These are phyloP conservation scores for Aspergillus nomiae DNA, from an alignment of 2,329 filamentous ascomycete species.

Conservation along the genomic window DNA sequence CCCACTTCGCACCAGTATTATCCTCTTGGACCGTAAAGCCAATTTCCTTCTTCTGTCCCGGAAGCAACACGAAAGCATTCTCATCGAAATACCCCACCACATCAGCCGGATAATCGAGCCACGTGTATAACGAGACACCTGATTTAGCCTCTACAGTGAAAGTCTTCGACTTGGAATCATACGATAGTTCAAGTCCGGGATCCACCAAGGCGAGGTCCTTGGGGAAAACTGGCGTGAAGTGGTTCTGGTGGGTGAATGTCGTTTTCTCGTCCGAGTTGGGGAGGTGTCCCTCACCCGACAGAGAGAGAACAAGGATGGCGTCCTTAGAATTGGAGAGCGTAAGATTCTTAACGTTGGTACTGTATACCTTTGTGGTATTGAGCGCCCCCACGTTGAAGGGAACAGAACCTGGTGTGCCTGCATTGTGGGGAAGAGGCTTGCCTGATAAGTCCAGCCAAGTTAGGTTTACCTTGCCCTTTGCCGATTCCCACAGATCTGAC, in stretches of 20 bases:
- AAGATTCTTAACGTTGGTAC: conserved; percentile 40
- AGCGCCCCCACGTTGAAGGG: conserved; percentile 52
- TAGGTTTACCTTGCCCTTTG: conserved; percentile 49
- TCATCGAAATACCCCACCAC: conserved; percentile 55
- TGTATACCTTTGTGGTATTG: conserved; percentile 54
- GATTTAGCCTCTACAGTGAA: conserved; percentile 53
- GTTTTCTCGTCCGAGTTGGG: conserved; percentile 45
- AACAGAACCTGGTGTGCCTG: conserved; percentile 34
- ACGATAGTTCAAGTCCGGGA: conserved; percentile 48
- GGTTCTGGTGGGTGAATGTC: conserved; percentile 54
- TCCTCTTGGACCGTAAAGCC: conserved; percentile 51
- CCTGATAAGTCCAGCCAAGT: conserved; percentile 57
- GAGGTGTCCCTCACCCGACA: conserved; percentile 48
- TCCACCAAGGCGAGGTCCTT: conserved; percentile 51
- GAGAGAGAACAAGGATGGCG: conserved; percentile 47
- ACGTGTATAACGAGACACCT: conserved; percentile 57
- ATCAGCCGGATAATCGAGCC: conserved; percentile 55
- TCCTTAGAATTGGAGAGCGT: conserved; percentile 37
- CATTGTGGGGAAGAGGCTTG: conserved; percentile 39
- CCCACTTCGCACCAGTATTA: conserved; percentile 48
- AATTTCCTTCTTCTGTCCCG: conserved; percentile 49
- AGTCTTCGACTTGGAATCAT: conserved; percentile 30
- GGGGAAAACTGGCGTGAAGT: conserved; percentile 52
- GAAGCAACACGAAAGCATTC: conserved; percentile 55
- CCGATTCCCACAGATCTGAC: conserved; percentile 58